Conservation (phyloP, 2,329 filamentous ascomycete genomes). For the Alternaria consortialis region DNA sequence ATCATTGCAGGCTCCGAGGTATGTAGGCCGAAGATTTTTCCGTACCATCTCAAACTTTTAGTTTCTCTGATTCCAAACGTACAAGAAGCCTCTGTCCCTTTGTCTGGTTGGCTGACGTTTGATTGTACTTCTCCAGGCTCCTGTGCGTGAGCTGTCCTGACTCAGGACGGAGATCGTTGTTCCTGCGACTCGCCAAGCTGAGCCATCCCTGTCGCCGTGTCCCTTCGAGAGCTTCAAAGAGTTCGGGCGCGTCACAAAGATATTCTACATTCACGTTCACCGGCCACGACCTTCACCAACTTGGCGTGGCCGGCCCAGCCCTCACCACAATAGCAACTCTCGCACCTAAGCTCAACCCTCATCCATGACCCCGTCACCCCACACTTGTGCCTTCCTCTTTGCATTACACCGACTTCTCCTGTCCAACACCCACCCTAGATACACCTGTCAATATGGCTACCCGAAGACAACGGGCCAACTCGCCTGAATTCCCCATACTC, state of each 20-base stretch:
- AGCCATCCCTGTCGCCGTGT: constrained; percentile 23
- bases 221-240: constrained; percentile 36
- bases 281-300: constrained; percentile 37
- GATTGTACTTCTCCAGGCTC: constrained; percentile 11
- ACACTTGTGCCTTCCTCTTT: constrained; percentile 35
- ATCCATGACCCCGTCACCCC: constrained; percentile 42
- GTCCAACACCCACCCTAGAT: constrained; percentile 38
- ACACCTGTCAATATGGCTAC: constrained; percentile 44
- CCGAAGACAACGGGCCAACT: constrained; percentile 40
- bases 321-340: constrained; percentile 14
- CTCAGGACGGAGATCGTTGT: constrained; percentile 28
- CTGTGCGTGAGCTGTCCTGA: constrained; percentile 15
- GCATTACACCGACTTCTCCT: constrained; percentile 42
- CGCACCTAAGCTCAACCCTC: constrained; percentile 17
- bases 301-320: constrained; percentile 34
- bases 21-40: constrained; percentile 28
- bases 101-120: constrained; percentile 14
- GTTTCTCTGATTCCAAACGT: neutral
- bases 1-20: constrained; percentile 41
- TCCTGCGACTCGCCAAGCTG: constrained; percentile 29
- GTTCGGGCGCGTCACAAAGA: constrained; percentile 36
- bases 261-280: constrained; percentile 37
- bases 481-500: constrained; percentile 64
- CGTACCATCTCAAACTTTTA: constrained; percentile 6
- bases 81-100: constrained; percentile 8